Conservation (phyloP, 257 asterid species). For the Lantana camara region DNA sequence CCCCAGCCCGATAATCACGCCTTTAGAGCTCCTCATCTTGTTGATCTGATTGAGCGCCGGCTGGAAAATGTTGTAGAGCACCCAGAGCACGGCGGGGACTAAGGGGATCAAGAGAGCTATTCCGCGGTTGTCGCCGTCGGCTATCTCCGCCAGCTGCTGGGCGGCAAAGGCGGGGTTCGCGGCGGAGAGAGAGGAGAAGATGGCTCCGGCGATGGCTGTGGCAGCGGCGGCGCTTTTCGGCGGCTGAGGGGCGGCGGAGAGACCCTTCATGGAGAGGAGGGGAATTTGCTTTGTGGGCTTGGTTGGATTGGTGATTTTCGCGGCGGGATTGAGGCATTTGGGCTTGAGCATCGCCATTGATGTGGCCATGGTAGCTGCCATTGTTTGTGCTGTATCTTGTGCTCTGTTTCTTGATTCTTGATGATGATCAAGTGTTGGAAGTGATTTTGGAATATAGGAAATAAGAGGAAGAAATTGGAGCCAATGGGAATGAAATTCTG, state of each 20-base stretch:
- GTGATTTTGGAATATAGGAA: constrained; percentile 34
- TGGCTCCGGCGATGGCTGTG: constrained; percentile 70
- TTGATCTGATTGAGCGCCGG: constrained; percentile 88
- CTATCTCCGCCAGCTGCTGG: constrained; percentile 84
- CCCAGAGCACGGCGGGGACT: constrained; percentile 88
- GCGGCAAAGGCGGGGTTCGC: constrained; percentile 81
- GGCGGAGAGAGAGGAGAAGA: constrained; percentile 73
- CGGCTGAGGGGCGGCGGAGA: constrained; percentile 27
- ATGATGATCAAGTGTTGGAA: constrained; percentile 23
- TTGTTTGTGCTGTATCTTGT: constrained; percentile 17
- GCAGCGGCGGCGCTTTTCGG: constrained; percentile 24
- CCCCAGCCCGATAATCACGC: constrained; percentile 69
- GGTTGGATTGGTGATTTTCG: constrained; percentile 26
- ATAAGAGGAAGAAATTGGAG: constrained; percentile 16
- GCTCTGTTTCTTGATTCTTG: background rate
- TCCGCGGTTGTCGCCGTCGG: constrained; percentile 91
- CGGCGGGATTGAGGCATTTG: constrained; percentile 45
- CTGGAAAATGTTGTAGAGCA: constrained; percentile 81
- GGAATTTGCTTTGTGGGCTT: constrained; percentile 43
- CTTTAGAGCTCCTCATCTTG: constrained; percentile 68
- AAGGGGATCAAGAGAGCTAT: constrained; percentile 70
- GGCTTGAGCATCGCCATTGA: constrained; percentile 66
- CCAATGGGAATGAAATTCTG: constrained; percentile 45
- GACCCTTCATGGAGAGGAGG: constrained; percentile 49
- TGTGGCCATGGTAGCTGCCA: constrained; percentile 81